These are phyloP conservation scores for Vitis hybrid DNA, from an alignment of 177 flowering plant genomes.

Conservation along the genomic window DNA sequence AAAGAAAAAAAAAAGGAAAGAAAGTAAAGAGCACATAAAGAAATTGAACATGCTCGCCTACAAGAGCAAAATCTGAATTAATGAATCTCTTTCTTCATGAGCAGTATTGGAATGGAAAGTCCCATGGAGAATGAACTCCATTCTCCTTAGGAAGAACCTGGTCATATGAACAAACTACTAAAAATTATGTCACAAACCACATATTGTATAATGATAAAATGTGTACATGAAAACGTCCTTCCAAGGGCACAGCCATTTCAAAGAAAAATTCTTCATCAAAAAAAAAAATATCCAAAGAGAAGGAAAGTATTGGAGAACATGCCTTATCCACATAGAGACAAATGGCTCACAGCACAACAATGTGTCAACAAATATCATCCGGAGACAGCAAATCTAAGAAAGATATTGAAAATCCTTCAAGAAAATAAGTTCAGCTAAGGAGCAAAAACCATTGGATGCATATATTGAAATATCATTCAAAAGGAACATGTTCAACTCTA, in stretches of 20 bases:
- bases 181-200: too few relatives aligned
- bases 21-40: conserved; percentile 3
- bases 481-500: too few relatives aligned
- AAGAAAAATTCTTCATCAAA: too few relatives aligned
- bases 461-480: too few relatives aligned
- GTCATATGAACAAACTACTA: conserved; percentile 8
- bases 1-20: not conserved
- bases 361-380: too few relatives aligned
- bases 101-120: conserved; percentile 44
- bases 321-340: conserved; percentile 95
- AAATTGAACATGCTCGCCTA: conserved; percentile 49
- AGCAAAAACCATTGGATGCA: too few relatives aligned
- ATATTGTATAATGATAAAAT: too few relatives aligned
- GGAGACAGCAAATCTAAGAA: conserved; percentile 51
- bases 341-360: conserved; percentile 53
- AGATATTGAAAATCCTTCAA: too few relatives aligned
- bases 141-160: conserved; percentile 84
- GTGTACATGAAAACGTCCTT: too few relatives aligned
- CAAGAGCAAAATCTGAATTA: conserved; percentile 93
- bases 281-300: too few relatives aligned
- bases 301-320: conserved; percentile 9
- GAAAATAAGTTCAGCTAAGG: too few relatives aligned
- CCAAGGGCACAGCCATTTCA: too few relatives aligned
- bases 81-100: conserved; percentile 58
- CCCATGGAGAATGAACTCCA: conserved; percentile 68